Evolutionary conservation across 306 rosid genomes (phyloP).

Genomic region (Adenanthera pavonina): DNA sequence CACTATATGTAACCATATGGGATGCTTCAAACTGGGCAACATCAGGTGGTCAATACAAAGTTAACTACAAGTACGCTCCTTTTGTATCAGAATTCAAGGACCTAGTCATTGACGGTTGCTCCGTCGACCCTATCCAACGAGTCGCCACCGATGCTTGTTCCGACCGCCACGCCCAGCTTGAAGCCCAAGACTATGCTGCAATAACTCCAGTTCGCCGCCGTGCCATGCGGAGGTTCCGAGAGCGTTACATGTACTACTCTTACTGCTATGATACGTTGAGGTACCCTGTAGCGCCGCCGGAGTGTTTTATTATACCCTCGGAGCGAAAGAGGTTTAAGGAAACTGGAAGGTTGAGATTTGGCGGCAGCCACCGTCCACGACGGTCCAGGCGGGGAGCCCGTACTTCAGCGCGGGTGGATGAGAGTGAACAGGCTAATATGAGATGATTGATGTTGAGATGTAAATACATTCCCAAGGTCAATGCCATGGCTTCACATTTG

Average conservation of each 20-base stretch:
- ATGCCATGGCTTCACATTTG: neutral
- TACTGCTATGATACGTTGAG: slow-evolving; percentile 80
- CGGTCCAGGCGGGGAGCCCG: slow-evolving; percentile 59
- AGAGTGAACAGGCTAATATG: slow-evolving; percentile 36
- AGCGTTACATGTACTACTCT: slow-evolving; percentile 80
- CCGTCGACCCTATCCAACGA: slow-evolving; percentile 67
- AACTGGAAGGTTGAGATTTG: slow-evolving; percentile 76
- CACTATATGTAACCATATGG: slow-evolving; percentile 87
- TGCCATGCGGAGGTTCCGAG: slow-evolving; percentile 74
- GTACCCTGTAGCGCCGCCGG: slow-evolving; percentile 65
- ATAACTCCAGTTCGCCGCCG: slow-evolving; percentile 54
- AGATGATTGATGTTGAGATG: slow-evolving; percentile 41
- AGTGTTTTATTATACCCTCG: slow-evolving; percentile 56
- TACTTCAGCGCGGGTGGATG: slow-evolving; percentile 29
- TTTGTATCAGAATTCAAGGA: slow-evolving; percentile 84
- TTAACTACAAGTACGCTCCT: slow-evolving; percentile 85
- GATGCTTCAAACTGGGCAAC: slow-evolving; percentile 98
- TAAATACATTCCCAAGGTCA: slow-evolving; percentile 10
- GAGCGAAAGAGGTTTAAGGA: slow-evolving; percentile 74
- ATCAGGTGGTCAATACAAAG: slow-evolving; percentile 80
- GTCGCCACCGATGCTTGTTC: slow-evolving; percentile 44
- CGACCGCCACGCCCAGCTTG: slow-evolving; percentile 40
- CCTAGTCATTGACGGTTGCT: slow-evolving; percentile 80
- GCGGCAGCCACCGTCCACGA: slow-evolving; percentile 73
- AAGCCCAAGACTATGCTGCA: slow-evolving; percentile 53